phyloP scores from a whole-genome alignment of 805 yeast species.

The Tetrapisispora phaffii region DNA sequence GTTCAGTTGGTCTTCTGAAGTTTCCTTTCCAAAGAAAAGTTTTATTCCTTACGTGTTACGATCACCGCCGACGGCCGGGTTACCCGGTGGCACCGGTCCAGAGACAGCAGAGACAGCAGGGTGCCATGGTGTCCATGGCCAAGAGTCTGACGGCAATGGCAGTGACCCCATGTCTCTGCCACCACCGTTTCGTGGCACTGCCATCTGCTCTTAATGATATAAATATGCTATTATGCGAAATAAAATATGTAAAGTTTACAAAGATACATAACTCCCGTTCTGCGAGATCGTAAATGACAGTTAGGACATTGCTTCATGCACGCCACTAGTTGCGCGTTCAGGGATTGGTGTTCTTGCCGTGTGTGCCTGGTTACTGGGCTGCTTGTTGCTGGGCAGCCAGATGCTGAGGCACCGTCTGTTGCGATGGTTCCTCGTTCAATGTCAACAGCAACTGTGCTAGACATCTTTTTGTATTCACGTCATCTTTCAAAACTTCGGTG shows the following conservation, averaged over 20 bases:
- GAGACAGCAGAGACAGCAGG: too few species aligned
- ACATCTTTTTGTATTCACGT: constrained; percentile 78
- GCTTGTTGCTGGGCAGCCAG: not conserved
- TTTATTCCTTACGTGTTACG: constrained; percentile 1
- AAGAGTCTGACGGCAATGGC: too few species aligned
- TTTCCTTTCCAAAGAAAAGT: not conserved
- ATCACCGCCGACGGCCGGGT: not conserved
- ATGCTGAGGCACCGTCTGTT: not conserved
- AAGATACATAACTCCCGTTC: too few species aligned
- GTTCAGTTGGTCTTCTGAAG: not conserved
- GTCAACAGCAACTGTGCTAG: constrained; percentile 71
- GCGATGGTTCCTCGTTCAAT: constrained; percentile 35
- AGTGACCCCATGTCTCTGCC: too few species aligned
- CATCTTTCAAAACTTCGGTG: constrained; percentile 68
- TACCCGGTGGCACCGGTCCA: not conserved
- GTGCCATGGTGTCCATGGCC: too few species aligned
- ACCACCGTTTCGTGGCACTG: too few species aligned
- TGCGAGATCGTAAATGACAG: too few species aligned
- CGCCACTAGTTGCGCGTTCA: too few species aligned
- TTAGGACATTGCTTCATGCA: too few species aligned
- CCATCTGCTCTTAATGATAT: too few species aligned
- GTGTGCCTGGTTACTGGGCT: not conserved
- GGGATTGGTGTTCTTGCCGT: not conserved
- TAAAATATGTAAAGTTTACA: constrained; percentile 1
- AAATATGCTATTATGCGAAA: constrained; percentile 2